Base-by-base conservation (phyloP, 257 asterid genomes). In the Euphrasia confusa region DNA sequence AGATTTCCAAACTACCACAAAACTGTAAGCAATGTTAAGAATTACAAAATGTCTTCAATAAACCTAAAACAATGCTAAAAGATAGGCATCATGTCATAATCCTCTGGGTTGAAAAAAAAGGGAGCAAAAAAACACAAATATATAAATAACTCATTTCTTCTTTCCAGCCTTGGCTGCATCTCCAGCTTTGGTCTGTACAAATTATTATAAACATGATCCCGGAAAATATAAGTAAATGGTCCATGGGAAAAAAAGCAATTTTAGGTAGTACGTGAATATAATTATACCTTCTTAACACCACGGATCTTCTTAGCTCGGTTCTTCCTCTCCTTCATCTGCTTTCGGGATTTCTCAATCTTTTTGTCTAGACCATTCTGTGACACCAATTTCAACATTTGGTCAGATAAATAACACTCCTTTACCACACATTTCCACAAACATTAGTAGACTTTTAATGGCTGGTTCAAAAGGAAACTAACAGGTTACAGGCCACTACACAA, bases 151-250 rank as follows among this genome's bases (percentile, higher is more conserved):
- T 71, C 69, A 81, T 78, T 75, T 81, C 84, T 81, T 81, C 78
- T 78, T 80, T 26, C 85, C 85, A 24, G 74, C 80, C 76, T 80
- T 80, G n/a, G 83, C 86, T 40, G 83, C 84, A 21, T 78, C 87
- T 26, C 80, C 80, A 5, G 84, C 87, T 74, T 81, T 81, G 0
- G 87, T 78, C 87, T 80, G 80, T 72, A 61, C 11, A 35, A 42
- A 11, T 24, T 15, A 21, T 40, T 2, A 37, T 37, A 37, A 28
- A 35, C 17, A 42, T 2, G 21, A 17, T 71, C 13, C 54, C 49
- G 4, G 54, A 0, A n/a, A 17, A 13, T 12, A 2, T 45, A 5
- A 0, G 17, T 11, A 0, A 12, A 45, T 1, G 3, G 27, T 14
- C 53, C 1, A 0, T 12, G 42, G 1, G 21, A 14, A 53, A 37